Base-by-base conservation (phyloP, 805 yeast genomes). In the Lipomyces yamadae region DNA sequence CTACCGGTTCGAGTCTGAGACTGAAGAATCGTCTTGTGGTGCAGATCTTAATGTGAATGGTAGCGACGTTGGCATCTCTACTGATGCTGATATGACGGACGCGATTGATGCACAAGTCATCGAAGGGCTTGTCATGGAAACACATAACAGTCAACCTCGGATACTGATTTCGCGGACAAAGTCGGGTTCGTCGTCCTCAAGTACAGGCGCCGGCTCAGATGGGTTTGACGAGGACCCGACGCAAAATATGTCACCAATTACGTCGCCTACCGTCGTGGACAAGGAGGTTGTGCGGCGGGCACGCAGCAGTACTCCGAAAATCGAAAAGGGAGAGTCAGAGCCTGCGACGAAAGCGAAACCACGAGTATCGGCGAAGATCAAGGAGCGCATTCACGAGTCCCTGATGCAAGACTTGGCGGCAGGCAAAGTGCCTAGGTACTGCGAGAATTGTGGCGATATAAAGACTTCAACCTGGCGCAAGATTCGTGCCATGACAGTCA, bases 381-480 rank as follows among this genome's bases (percentile, higher is more conserved):
- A 66, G 54, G 67, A 63, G 45, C 66, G 71, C 35, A 68, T 68
- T 35, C 66, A 66, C 53, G 64, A 62, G 61, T 56, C 69, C 13
- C 56, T 68, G 29, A 56, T 59, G 45, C 65, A 67, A 33, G 62
- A 72, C 29, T 52, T 72, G 24, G 62, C 70, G 7, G 66, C 66
- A 6, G 76, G 77, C 56, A 70, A 72, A 61, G 67, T 66, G 13
- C 74, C 74, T 24, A 68, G 65, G 10, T 73, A 70, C 52, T 77
- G 79, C 58, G 74, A 69, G 42, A 77, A 77, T 65, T 77, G 79
- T 58, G 76, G 78, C n/a, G 71, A 68, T 13, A 70, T 74, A 30
- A 65, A 67, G 52, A 74, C 77, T 3, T 57, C 75, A 34, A 72
- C 76, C 13, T 76, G 78, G 79, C 60, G 78, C 54, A 66, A 69